Evolutionary conservation across 768 basidiomycete species (phyloP), one percentile per base, ranked within the genome.

Genomic region (Lentinula detonsa): DNA sequence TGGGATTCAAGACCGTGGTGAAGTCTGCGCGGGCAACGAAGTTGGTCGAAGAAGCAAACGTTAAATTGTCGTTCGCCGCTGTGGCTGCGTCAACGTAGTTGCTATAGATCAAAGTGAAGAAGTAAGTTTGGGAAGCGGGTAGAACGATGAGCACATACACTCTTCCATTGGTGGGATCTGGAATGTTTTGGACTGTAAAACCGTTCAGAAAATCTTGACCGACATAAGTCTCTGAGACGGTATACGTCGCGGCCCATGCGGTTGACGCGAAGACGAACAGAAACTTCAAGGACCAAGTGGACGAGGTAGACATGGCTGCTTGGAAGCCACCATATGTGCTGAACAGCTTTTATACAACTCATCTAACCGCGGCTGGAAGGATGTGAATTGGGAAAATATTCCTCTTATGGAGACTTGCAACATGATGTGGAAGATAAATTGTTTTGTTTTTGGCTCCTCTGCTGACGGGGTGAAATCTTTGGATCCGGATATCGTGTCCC

Each of bases 111-210:
- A 23, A 7, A n/a, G 43, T 46, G 18, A 16, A 52, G 37, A 33
- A 57, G 37, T 18, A 34, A 18, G 18, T 23, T 16, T 23, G 7
- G 8, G 34, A n/a, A 10, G 42, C 52, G 4, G 31, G 51, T 11
- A 48, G 37, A 28, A 16, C 39, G 9, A 39, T 16, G 11, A 48
- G 33, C 48, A 37, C 75, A 58, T 66, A 82, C 87, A 90, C 87
- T 57, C 86, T 76, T 33, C 87, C 87, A 63, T 86, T 76, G 6
- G 87, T 88, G 4, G 87, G 86, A 66, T 88, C 87, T 1, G 80
- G 15, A 43, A 82, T 79, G 18, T 75, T 74, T 65, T 84, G 66
- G 65, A 77, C 78, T 4, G 67, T 63, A 65, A 88, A 88, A 9
- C 75, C 69, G n/a, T 73, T 70, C 60, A 83, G 75, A 65, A 88